These are phyloP conservation scores for Ophiostoma sp. DNA, from an alignment of 2,329 filamentous ascomycete genomes.

Conservation along the genomic window DNA sequence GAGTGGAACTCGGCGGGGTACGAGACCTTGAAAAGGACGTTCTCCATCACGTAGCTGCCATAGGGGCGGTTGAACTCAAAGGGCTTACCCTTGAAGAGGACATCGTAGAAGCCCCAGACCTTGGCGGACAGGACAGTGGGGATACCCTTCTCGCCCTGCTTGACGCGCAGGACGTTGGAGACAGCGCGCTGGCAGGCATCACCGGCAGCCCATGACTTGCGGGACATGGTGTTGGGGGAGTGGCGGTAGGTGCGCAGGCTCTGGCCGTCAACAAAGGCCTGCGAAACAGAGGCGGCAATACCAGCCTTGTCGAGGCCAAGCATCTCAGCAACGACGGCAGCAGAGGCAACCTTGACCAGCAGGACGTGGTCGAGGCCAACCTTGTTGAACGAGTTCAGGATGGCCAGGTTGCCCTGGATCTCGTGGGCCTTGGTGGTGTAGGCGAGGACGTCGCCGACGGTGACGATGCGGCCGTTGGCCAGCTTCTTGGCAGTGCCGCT, in stretches of 20 bases:
- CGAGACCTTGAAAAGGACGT: slow-evolving; percentile 98
- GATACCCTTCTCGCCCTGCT: slow-evolving; percentile 84
- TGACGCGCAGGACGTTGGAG: slow-evolving; percentile 83
- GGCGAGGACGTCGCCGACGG: slow-evolving; percentile 84
- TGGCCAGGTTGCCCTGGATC: slow-evolving; percentile 92
- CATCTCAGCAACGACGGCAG: slow-evolving; percentile 93
- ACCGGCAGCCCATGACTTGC: slow-evolving; percentile 98
- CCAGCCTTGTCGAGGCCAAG: slow-evolving; percentile 82
- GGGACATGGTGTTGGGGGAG: slow-evolving; percentile 97
- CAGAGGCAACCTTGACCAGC: slow-evolving; percentile 92
- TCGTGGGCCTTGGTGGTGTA: slow-evolving; percentile 99
- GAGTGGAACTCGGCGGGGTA: slow-evolving; percentile 86
- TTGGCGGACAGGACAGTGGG: slow-evolving; percentile 90
- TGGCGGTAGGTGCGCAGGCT: slow-evolving; percentile 94
- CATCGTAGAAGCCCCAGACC: slow-evolving; percentile 97
- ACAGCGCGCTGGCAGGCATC: slow-evolving; percentile 96
- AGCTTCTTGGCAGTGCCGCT: slow-evolving; percentile 37
- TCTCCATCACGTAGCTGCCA: slow-evolving; percentile 99
- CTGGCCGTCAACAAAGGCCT: slow-evolving; percentile 97
- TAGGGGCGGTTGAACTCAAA: slow-evolving; percentile 96
- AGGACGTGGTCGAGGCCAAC: slow-evolving; percentile 97
- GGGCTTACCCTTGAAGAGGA: slow-evolving; percentile 90
- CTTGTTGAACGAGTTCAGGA: slow-evolving; percentile 98
- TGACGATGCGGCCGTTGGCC: slow-evolving; percentile 82
- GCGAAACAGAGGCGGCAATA: slow-evolving; percentile 90